Conservation (phyloP, 805 yeast genomes). For the Cyberlindnera euphorbiiphila region DNA sequence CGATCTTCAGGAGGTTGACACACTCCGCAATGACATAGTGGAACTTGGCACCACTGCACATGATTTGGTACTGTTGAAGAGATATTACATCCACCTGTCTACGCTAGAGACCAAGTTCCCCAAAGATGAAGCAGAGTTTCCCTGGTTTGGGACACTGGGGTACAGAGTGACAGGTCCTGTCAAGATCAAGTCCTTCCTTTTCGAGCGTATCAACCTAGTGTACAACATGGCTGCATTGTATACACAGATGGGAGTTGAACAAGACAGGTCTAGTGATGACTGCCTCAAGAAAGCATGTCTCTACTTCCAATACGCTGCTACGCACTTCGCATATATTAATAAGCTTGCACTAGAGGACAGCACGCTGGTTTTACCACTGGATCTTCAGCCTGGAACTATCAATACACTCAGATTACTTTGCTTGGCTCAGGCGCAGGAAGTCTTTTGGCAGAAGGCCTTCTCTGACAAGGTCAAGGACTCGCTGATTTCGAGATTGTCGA, state of each 20-base stretch:
- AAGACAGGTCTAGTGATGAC: conserved; percentile 41
- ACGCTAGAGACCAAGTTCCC: conserved; percentile 58
- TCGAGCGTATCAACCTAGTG: conserved; percentile 59
- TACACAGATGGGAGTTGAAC: conserved; percentile 50
- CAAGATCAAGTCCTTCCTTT: conserved; percentile 43
- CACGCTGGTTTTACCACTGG: conserved; percentile 34
- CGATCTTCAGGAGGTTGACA: conserved; percentile 41
- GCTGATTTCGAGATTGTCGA: conserved; percentile 59
- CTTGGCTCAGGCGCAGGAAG: conserved; percentile 86
- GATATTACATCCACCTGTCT: conserved; percentile 46
- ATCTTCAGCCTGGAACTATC: conserved; percentile 48
- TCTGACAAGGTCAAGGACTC: conserved; percentile 49
- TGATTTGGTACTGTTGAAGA: conserved; percentile 34
- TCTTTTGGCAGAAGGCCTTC: conserved; percentile 73
- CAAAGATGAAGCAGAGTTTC: conserved; percentile 51
- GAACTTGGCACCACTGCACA: conserved; percentile 34
- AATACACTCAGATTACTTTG: conserved; percentile 47
- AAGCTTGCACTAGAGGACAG: conserved; percentile 36
- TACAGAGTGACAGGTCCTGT: conserved; percentile 47
- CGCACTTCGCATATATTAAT: conserved; percentile 67
- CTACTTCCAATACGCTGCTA: conserved; percentile 69
- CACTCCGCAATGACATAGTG: conserved; percentile 40
- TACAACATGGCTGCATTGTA: conserved; percentile 68
- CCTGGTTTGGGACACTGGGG: conserved; percentile 73
- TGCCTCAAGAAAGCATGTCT: conserved; percentile 61